These are phyloP conservation scores for Leavenworthia alabamica DNA, from an alignment of 345 rosid species.

Conservation along the genomic window DNA sequence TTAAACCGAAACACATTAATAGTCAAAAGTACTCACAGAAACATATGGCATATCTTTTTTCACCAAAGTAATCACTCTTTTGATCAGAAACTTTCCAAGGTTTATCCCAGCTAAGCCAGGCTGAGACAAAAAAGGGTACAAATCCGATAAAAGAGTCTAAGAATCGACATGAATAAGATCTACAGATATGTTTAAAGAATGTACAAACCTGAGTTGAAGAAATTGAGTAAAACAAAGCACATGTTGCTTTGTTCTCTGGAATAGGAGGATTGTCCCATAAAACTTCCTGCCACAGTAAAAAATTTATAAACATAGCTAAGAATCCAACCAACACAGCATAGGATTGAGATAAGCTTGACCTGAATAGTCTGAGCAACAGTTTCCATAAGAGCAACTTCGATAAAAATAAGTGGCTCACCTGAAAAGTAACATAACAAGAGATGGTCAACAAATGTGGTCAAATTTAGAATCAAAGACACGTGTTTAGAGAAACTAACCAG, in stretches of 20 bases:
- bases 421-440: conserved; percentile 3
- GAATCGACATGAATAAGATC: background rate
- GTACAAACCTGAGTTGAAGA: conserved; percentile 80
- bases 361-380: conserved; percentile 74
- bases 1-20: background rate
- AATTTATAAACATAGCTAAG: background rate
- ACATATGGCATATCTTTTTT: conserved; percentile 85
- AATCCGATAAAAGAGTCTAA: background rate
- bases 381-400: conserved; percentile 90
- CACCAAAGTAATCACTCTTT: conserved; percentile 78
- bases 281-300: conserved; percentile 59
- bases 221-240: conserved; percentile 92
- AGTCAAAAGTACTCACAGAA: conserved; percentile 53
- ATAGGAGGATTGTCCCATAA: conserved; percentile 90
- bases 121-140: no score
- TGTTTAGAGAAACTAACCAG: conserved; percentile 39
- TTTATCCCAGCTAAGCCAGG: conserved; percentile 97
- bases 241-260: conserved; percentile 63
- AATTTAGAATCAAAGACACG: background rate
- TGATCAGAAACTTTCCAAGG: conserved; percentile 87
- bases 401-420: conserved; percentile 98
- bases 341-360: conserved; percentile 32
- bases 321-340: background rate
- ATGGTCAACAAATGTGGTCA: conserved; percentile 1
- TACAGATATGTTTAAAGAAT: background rate